These are phyloP conservation scores for Lagerstroemia speciosa DNA, from an alignment of 345 rosid species.

Conservation along the genomic window DNA sequence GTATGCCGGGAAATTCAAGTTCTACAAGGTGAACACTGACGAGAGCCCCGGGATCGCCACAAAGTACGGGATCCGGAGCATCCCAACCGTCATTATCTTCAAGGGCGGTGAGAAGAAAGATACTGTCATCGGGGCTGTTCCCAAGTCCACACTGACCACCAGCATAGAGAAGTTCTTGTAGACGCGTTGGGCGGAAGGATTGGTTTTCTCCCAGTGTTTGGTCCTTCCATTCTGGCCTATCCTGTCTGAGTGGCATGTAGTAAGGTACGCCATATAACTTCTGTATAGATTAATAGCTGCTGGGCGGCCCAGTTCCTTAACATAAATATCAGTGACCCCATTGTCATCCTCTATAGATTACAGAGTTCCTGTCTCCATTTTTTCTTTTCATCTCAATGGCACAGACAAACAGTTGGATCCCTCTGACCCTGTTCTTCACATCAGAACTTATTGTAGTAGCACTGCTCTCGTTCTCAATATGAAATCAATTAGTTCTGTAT, in stretches of 20 bases:
- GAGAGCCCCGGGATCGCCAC: slow-evolving; percentile 35
- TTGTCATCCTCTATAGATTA: too few relatives aligned
- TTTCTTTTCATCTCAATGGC: too few relatives aligned
- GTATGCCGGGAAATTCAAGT: slow-evolving; percentile 39
- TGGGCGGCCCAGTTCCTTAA: slow-evolving; percentile 6
- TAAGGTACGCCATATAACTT: background rate
- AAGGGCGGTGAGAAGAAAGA: slow-evolving; percentile 45
- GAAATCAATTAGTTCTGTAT: too few relatives aligned
- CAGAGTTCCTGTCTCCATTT: too few relatives aligned
- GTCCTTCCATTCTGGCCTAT: background rate
- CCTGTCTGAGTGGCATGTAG: background rate
- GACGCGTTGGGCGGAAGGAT: slow-evolving; percentile 4
- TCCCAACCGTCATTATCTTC: slow-evolving; percentile 42
- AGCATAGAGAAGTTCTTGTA: slow-evolving; percentile 40
- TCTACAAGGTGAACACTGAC: slow-evolving; percentile 41
- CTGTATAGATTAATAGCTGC: slow-evolving; percentile 4
- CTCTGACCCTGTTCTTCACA: too few relatives aligned
- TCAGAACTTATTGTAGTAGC: too few relatives aligned
- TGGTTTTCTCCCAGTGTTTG: background rate
- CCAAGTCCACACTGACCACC: slow-evolving; percentile 28
- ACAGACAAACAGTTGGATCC: too few relatives aligned
- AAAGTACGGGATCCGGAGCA: slow-evolving; percentile 38
- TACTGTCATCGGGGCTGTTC: slow-evolving; percentile 43
- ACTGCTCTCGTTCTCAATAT: too few relatives aligned
- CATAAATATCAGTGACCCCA: slow-evolving; percentile 6